Evolutionary conservation across 2,329 filamentous ascomycete genomes (phyloP).

Genomic region (Elsinoe fawcettii): DNA sequence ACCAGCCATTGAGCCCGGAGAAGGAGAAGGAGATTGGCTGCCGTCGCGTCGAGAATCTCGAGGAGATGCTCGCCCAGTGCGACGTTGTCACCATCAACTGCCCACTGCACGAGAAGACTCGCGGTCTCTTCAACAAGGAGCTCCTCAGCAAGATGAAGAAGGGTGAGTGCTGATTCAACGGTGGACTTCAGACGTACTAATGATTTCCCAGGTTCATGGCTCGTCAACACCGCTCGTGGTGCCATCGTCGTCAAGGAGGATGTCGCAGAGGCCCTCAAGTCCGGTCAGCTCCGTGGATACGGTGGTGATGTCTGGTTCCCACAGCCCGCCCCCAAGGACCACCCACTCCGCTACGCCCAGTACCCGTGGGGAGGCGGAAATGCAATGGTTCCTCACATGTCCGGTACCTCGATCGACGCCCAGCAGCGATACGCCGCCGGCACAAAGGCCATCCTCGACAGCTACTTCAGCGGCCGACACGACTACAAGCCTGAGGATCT

Average conservation of each 20-base stretch:
- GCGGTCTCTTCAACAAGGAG: slow-evolving; percentile 96
- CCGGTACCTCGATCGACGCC: slow-evolving; percentile 94
- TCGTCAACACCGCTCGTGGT: slow-evolving; percentile 96
- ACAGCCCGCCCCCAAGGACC: slow-evolving; percentile 88
- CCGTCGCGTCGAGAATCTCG: slow-evolving; percentile 77
- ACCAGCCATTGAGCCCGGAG: slow-evolving; percentile 84
- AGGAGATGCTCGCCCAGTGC: slow-evolving; percentile 90
- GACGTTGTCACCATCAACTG: slow-evolving; percentile 99
- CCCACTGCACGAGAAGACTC: slow-evolving; percentile 96
- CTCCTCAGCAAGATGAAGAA: slow-evolving; percentile 99
- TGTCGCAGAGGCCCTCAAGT: slow-evolving; percentile 86
- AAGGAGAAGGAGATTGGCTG: slow-evolving; percentile 92
- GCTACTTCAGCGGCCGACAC: slow-evolving; percentile 77
- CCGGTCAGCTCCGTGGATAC: slow-evolving; percentile 83
- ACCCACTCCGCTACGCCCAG: slow-evolving; percentile 75
- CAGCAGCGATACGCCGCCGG: slow-evolving; percentile 59
- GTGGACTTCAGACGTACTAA: slow-evolving; percentile 11
- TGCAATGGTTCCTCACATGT: slow-evolving; percentile 99
- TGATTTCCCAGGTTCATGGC: slow-evolving; percentile 65
- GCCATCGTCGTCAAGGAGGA: slow-evolving; percentile 99
- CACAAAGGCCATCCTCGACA: slow-evolving; percentile 81
- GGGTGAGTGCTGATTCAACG: slow-evolving; percentile 45
- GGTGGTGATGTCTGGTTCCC: slow-evolving; percentile 93
- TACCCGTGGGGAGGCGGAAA: slow-evolving; percentile 97
- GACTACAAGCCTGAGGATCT: slow-evolving; percentile 89